Evolutionary conservation across 768 basidiomycete genomes (phyloP), one percentile per base, ranked within the genome.

Genomic region (Leccinellum albellum): DNA sequence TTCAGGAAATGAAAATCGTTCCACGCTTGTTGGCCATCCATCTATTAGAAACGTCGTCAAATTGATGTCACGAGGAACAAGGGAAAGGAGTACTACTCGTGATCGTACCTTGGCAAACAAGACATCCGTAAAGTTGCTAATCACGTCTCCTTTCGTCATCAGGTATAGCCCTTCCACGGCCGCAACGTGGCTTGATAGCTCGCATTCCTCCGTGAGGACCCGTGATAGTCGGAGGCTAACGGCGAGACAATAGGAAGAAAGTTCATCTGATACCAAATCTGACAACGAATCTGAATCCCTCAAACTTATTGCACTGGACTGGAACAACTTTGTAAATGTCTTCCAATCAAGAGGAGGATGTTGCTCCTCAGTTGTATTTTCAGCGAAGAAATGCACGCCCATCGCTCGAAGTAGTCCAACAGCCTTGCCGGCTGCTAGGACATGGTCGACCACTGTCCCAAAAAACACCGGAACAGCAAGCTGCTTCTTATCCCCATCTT

Each of bases 1-100:
- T 93, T 93, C 54, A 93, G 69, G 71, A 89, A 89, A 72, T 94
- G 91, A 67, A 90, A 91, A 66, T 93, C 91, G 47, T 73, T 78
- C 91, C 91, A 94, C 33, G 74, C 65, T 64, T 87, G 83, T 48
- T 79, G 76, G n/a, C 75, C 75, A 61, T 93, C 88, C 82, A 92
- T 91, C 89, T 92, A 37, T 2, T 9, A n/a, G 37, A 53, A 45
- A 45, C 17, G 3, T 14, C 33, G 20, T 44, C 0, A 24, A 51
- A 31, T 46, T 24, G 50, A 53, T 20, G 3, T 17, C 29, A 33
- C 32, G 49, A 35, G 13, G 20, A 46, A 17, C 33, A 10, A 1
- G 32, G 3, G 7, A 20, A 24, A 57, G 0, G 24, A 10, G 6
- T 14, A 24, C 13, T 6, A 59, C 74, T 40, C 60, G 7, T 35